Evolutionary conservation across 306 rosid species (phyloP).

Genomic region (Spatholobus suberectus): DNA sequence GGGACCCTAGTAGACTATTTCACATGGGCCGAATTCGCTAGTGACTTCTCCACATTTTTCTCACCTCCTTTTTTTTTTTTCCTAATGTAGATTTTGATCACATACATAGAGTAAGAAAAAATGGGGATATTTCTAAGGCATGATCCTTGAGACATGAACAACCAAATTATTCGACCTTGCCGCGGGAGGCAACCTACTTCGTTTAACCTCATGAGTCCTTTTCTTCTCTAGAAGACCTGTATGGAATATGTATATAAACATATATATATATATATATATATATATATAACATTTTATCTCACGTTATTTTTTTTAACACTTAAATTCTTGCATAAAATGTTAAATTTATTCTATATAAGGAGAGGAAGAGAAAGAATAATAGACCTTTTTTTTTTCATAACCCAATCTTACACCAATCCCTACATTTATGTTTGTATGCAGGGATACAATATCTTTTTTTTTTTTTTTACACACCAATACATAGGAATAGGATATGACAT

Average conservation of each 20-base stretch:
- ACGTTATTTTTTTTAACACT: too few relatives aligned
- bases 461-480: neutral
- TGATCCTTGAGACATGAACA: constrained; percentile 79
- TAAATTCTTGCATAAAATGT: neutral
- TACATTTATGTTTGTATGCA: neutral
- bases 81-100: neutral
- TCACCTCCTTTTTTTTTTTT: neutral
- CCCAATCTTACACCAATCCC: neutral
- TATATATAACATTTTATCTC: too few relatives aligned
- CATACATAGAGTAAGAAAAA: constrained; percentile 30
- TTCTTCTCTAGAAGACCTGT: neutral
- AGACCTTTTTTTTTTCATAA: too few relatives aligned
- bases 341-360: neutral
- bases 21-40: constrained; percentile 51
- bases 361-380: too few relatives aligned
- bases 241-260: neutral
- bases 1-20: constrained; percentile 53
- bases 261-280: too few relatives aligned
- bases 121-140: constrained; percentile 52
- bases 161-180: constrained; percentile 62
- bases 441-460: neutral
- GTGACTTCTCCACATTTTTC: constrained; percentile 32
- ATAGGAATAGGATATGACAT: neutral
- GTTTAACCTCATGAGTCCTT: neutral
- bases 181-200: constrained; percentile 73